phyloP scores from a whole-genome alignment of 768 basidiomycete species.

The Boletus rufocinnamomeus region DNA sequence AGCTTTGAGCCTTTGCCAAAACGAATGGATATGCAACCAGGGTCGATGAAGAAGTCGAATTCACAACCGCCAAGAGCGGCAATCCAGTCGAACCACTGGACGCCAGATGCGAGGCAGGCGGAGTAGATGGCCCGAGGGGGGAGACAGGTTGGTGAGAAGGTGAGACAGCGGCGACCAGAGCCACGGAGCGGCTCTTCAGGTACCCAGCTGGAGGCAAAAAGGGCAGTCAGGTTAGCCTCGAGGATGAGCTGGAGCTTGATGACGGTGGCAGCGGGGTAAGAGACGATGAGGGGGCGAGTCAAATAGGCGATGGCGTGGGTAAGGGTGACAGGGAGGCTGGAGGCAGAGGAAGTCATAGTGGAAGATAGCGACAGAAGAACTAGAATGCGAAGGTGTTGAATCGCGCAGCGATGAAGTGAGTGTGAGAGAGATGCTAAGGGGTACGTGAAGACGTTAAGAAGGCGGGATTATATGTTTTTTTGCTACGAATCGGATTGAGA shows the following conservation, averaged over 20 bases:
- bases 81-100: constrained; percentile 86
- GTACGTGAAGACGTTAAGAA: constrained; percentile 30
- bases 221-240: constrained; percentile 70
- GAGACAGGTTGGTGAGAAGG: constrained; percentile 65
- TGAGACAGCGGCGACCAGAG: constrained; percentile 72
- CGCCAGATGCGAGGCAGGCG: constrained; percentile 65
- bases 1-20: constrained; percentile 49
- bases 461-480: constrained; percentile 3
- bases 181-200: constrained; percentile 64
- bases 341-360: constrained; percentile 38
- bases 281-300: constrained; percentile 59
- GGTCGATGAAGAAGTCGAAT: constrained; percentile 81
- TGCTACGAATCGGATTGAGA: constrained; percentile 24
- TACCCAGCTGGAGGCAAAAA: constrained; percentile 68
- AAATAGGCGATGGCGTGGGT: constrained; percentile 75
- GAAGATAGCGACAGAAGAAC: constrained; percentile 9
- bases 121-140: constrained; percentile 73
- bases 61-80: constrained; percentile 63
- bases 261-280: constrained; percentile 62
- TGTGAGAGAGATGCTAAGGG: constrained; percentile 28
- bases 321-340: constrained; percentile 65
- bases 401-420: constrained; percentile 36
- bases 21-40: constrained; percentile 74
- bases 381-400: constrained; percentile 27
- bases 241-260: constrained; percentile 71